phyloP scores from a whole-genome alignment of 495 filamentous ascomycete genomes.

The Podospora bellae-mahoneyi region DNA sequence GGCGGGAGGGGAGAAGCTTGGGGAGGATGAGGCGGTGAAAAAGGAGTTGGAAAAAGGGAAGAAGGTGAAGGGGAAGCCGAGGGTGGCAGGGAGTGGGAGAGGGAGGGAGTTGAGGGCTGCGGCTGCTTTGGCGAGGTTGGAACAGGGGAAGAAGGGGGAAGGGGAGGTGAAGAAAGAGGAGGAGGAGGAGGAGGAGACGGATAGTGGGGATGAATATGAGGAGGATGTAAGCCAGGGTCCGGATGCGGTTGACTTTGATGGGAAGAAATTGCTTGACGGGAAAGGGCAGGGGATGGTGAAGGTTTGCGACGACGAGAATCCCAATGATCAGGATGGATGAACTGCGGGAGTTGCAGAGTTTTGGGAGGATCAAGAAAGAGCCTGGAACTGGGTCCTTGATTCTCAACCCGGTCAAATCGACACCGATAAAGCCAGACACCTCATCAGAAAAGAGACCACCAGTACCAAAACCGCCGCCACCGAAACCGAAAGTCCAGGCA shows the following conservation, averaged over 20 bases:
- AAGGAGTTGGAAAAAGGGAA: slow-evolving; percentile 64
- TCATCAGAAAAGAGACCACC: not conserved
- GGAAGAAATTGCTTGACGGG: slow-evolving; percentile 54
- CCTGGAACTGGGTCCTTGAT: not conserved
- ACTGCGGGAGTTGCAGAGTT: slow-evolving; percentile 52
- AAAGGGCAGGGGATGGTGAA: slow-evolving; percentile 62
- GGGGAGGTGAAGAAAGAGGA: slow-evolving; percentile 31
- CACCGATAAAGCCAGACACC: not conserved
- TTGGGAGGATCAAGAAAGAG: slow-evolving; percentile 6
- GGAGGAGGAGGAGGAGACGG: slow-evolving; percentile 32
- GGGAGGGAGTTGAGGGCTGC: slow-evolving; percentile 73
- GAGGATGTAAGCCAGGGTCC: slow-evolving; percentile 29
- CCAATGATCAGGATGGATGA: slow-evolving; percentile 60
- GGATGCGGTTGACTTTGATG: slow-evolving; percentile 55
- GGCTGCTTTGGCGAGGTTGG: slow-evolving; percentile 72
- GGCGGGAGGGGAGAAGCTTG: slow-evolving; percentile 59
- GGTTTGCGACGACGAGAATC: slow-evolving; percentile 68
- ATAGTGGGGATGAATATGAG: slow-evolving; percentile 43
- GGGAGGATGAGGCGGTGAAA: slow-evolving; percentile 61
- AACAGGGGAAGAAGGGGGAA: slow-evolving; percentile 50
- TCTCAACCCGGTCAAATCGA: not conserved
- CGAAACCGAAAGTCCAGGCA: not conserved
- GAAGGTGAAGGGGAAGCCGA: slow-evolving; percentile 57
- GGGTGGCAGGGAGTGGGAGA: slow-evolving; percentile 64
- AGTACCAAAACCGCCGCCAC: not conserved